Conservation (phyloP, 2,329 filamentous ascomycete genomes). For the Emmonsia crescens region DNA sequence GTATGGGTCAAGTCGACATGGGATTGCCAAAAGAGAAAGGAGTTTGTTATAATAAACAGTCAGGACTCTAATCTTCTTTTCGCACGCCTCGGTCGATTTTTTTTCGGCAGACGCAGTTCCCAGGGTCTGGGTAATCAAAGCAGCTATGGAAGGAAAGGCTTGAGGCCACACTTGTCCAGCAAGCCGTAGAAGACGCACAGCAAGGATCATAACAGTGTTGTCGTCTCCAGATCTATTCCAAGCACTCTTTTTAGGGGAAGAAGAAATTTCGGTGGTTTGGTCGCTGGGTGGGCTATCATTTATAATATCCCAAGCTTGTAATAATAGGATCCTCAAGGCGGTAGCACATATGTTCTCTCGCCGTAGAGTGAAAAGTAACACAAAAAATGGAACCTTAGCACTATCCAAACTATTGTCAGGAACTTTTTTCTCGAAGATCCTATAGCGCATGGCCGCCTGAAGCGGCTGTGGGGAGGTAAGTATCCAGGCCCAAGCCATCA, state of each 20-base stretch:
- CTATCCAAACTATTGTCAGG: neutral
- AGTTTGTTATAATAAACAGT: constrained; percentile 40
- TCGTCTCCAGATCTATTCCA: constrained; percentile 15
- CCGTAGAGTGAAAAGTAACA: constrained; percentile 39
- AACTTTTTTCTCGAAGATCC: constrained; percentile 18
- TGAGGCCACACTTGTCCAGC: constrained; percentile 41
- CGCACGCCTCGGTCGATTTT: constrained; percentile 4
- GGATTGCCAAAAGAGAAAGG: constrained; percentile 39
- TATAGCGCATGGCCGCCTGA: constrained; percentile 28
- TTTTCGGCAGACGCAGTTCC: constrained; percentile 7
- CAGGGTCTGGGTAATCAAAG: constrained; percentile 29
- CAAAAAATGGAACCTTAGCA: constrained; percentile 33
- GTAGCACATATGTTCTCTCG: constrained; percentile 30
- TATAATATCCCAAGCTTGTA: constrained; percentile 23
- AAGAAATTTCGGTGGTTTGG: neutral
- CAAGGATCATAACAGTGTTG: constrained; percentile 29
- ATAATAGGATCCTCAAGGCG: constrained; percentile 34
- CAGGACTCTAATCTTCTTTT: constrained; percentile 19
- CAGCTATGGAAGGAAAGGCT: constrained; percentile 33
- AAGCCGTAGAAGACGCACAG: constrained; percentile 40
- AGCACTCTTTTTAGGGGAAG: constrained; percentile 5
- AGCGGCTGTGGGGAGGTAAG: constrained; percentile 27
- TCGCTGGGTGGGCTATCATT: neutral
- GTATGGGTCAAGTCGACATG: constrained; percentile 40
- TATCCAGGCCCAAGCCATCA: constrained; percentile 39